Base-by-base conservation (phyloP, 352 stramenopile genomes). In the Globisporangium apiculatum region DNA sequence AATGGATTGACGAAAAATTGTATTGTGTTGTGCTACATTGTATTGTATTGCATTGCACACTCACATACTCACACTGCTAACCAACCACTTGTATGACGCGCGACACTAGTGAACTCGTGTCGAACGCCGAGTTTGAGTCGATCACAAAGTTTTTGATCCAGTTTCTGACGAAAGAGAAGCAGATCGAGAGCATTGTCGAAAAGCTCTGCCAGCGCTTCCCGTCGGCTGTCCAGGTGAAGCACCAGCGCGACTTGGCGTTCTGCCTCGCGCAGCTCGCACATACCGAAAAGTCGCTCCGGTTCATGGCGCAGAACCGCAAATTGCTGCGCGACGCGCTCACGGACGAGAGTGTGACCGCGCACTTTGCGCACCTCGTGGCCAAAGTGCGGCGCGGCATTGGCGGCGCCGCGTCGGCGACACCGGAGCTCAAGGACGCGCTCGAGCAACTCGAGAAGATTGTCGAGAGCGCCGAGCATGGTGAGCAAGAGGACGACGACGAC, bases 81-180 rank as follows among this genome's bases (percentile, higher is more conserved):
- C 18, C 40, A 9, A 45, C 42, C 60, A 51, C 38, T 46, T 17
- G 37, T 14, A 57, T 61, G 57, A 11, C 65, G 41, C 58, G 18
- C 18, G 18, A 24, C 18, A 24, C 18, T 24, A 90, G 76, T 55
- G 70, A 86, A 8, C 56, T 87, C n/a, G 78, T 99, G 11, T 77
- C 73, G 14, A 91, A 83, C 43, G 79, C 92, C 38, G 76, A 94
- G 37, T 99, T 99, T 61, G 79, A 95, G 55, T 77, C 78, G 36
- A 98, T 98, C 61, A 96, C 97, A 65, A 80, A 83, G 38, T 99
- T 99, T 69, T 79, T 99, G 18, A 83, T 99, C 24, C 86, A 94
- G 59, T 99, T 98, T 58, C 91, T 99, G 57, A 97, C 96, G 38
- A 99, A 99, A 66, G 97, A 98, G 54, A 96, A 96, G 58, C 82